Evolutionary conservation across 495 filamentous ascomycete genomes (phyloP).

Genomic region (Xanthoparmelia taractica): DNA sequence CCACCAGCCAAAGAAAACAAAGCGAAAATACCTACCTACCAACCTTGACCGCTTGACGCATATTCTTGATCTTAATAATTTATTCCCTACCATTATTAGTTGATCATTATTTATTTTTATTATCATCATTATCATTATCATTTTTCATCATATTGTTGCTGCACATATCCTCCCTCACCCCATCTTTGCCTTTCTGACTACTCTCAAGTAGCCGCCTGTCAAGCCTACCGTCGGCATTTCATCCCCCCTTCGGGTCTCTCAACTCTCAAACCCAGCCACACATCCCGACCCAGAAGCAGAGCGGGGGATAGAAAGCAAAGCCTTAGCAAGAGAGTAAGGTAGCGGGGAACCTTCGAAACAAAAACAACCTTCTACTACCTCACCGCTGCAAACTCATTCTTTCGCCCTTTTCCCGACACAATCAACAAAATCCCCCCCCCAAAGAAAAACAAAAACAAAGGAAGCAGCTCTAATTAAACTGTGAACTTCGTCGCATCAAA

Average conservation of each 20-base stretch:
- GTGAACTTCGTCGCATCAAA: background rate
- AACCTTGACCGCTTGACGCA: too few relatives aligned
- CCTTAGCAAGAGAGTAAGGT: background rate
- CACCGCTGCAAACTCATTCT: background rate
- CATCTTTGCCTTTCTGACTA: conserved; percentile 3
- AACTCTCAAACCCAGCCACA: background rate
- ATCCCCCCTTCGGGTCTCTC: conserved; percentile 3
- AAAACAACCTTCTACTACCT: background rate
- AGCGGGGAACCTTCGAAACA: background rate
- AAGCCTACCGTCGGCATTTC: conserved; percentile 1
- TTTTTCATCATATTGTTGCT: background rate
- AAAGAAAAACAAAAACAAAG: too few relatives aligned
- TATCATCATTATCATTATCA: too few relatives aligned
- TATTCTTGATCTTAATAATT: too few relatives aligned
- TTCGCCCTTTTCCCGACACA: background rate
- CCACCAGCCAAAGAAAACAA: background rate
- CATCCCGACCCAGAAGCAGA: too few relatives aligned
- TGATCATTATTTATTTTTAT: too few relatives aligned
- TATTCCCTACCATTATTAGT: too few relatives aligned
- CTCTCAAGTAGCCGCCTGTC: background rate
- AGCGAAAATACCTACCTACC: background rate
- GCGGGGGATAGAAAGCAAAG: too few relatives aligned
- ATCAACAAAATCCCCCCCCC: too few relatives aligned
- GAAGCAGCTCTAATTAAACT: background rate
- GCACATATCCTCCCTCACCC: background rate